Base-by-base conservation (phyloP, 495 filamentous ascomycete species). In the Podospora didyma region DNA sequence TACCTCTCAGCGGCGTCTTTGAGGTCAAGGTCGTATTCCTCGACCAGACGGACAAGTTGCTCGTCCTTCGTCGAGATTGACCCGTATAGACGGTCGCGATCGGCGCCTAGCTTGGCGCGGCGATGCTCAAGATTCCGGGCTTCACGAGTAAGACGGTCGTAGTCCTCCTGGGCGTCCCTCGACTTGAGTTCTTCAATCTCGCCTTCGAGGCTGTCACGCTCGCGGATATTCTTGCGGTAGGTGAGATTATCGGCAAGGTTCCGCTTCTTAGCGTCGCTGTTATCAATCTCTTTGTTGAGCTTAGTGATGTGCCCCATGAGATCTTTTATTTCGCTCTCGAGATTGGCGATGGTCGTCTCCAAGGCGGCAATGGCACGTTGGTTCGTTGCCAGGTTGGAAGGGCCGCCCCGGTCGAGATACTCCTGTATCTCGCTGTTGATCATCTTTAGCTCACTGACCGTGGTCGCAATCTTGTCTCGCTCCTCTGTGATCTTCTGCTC, bases 21-120 rank as follows among this genome's bases (percentile, higher is more conserved):
- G 74, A 96, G 96, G 46, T 96, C 89, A 2, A 84, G 85, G 19
- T 91, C 81, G 82, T 87, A 99, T 57, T 97, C 90, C 6, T 78
- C 72, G 16, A 88, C 62, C 12, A 92, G 76, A 41, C 86, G 79
- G 53, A 66, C 73, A 17, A 97, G 74, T 59, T 93, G 83, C 49
- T 87, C 80, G 63, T 97, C 91, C 67, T 96, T 96, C 28, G 85
- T 82, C 61, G 82, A 87, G 75, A 95, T 84, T 52, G 81, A 71
- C 19, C 89, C 90, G 73, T 85, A 80, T 39, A 91, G 79, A 54
- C 81, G 58, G 31, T 75, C 67, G 51, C 69, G 69, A 12, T 79
- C 69, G 12, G 75, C 75, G 11, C 68, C 75, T 19, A 91, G 71
- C 44, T 75, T 81, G 54, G 84, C 83, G 54, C 84, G 79, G 56